Base-by-base conservation (phyloP, 805 yeast species). In the Wickerhamiella spandovensis region DNA sequence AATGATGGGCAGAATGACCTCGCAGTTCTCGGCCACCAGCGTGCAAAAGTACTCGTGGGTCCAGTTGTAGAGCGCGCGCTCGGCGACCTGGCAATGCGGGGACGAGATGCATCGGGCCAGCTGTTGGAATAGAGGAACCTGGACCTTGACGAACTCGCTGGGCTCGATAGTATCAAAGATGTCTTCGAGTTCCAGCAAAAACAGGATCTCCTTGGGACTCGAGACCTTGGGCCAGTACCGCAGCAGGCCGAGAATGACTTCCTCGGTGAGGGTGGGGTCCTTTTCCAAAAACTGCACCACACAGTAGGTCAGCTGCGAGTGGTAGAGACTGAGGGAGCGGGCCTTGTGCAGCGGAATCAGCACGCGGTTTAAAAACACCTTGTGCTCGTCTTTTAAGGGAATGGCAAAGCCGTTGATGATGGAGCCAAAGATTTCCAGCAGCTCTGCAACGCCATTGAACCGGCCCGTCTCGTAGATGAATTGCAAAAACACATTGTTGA, bases 351-450 rank as follows among this genome's bases (percentile, higher is more conserved):
- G 70, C 25, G 98, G 98, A 24, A 92, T 73, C 60, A 92, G 74
- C 18, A 90, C 90, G 52, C 95, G 74, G 32, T 85, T 79, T 55
- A 92, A 69, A 60, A 92, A 92, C 13, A 85, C 79, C 67, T 92
- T 92, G 68, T 92, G 98, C 67, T 92, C 98, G 60, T 92, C 97
- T 64, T 92, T 92, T 60, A 92, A 75, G 5, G 98, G 98, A 55
- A 92, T 73, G 1, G 98, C 98, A 72, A 92, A 92, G 13, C 98
- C 98, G 67, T 92, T 92, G 63, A 92, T 92, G 61, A 92, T 92
- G 18, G 95, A 84, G 8, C 98, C 98, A 56, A 92, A 75, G 51
- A 92, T 92, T 68, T 92, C 98, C 57, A 92, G 74, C 54, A 92
- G 74, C 70, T 92, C 98, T 9, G 95, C 95, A 52, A 92, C 80